Percentiles rank a stretch among this genome's conserved stretches.
phyloP scores from a whole-genome alignment of 352 stramenopile species.

The Pythium folliculosum region DNA sequence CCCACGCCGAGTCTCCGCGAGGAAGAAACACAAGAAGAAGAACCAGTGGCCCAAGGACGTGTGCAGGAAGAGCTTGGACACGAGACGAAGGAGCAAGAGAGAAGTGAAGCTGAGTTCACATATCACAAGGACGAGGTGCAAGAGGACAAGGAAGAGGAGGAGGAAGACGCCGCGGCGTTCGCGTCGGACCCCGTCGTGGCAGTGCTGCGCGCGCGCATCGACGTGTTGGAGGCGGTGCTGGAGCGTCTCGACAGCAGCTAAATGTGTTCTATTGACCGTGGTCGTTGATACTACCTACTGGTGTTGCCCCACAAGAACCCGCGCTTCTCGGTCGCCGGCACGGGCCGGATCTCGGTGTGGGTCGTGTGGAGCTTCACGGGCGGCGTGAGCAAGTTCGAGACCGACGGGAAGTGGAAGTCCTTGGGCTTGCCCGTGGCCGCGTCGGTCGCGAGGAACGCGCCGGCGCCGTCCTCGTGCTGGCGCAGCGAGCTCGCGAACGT shows the following conservation, averaged over 20 bases:
- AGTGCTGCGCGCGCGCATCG: conserved; percentile 47
- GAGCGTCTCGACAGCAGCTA: conserved; percentile 26
- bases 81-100: background rate
- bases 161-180: conserved; percentile 9
- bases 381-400: conserved; percentile 55
- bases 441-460: conserved; percentile 46
- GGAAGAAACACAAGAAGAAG: background rate
- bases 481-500: conserved; percentile 58
- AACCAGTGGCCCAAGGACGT: no score
- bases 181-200: conserved; percentile 39
- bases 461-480: conserved; percentile 28
- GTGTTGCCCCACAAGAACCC: conserved; percentile 53
- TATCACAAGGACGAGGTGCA: no score
- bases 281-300: no score
- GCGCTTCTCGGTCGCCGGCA: conserved; percentile 39
- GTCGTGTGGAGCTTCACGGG: conserved; percentile 63
- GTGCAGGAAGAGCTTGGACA: no score
- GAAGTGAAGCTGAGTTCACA: no score
- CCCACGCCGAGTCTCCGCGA: background rate
- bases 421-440: conserved; percentile 37
- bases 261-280: conserved; percentile 1
- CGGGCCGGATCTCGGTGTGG: conserved; percentile 42
- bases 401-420: conserved; percentile 68
- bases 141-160: background rate
- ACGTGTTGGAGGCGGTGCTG: conserved; percentile 47